Conservation (phyloP, 2,329 filamentous ascomycete species). For the Curvularia eragrostidis region DNA sequence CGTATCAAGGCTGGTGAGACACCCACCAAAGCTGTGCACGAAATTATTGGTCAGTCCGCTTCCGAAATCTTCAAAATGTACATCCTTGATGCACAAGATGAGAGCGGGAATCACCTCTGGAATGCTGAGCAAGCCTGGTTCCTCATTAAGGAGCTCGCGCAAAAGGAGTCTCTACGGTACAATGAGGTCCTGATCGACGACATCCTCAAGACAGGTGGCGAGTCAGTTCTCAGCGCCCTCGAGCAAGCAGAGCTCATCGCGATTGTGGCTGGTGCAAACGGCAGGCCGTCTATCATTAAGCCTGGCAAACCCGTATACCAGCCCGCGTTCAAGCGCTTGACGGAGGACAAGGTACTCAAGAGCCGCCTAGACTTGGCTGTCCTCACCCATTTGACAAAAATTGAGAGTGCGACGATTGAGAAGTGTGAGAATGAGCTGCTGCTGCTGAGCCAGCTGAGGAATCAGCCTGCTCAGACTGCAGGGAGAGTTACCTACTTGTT, state of each 20-base stretch:
- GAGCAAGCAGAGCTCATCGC: conserved; percentile 86
- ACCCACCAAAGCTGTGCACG: conserved; percentile 78
- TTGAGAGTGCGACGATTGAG: conserved; percentile 75
- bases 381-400: conserved; percentile 70
- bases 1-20: conserved; percentile 86
- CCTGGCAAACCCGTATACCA: conserved; percentile 87
- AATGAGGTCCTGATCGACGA: conserved; percentile 82
- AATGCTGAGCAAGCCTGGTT: conserved; percentile 88
- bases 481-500: conserved; percentile 75
- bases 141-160: conserved; percentile 78
- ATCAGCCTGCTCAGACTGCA: conserved; percentile 71
- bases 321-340: conserved; percentile 77
- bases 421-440: conserved; percentile 80
- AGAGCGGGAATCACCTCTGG: conserved; percentile 68
- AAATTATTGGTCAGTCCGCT: conserved; percentile 88
- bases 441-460: conserved; percentile 72
- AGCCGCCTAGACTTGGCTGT: conserved; percentile 73
- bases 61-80: conserved; percentile 95
- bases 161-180: conserved; percentile 75
- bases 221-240: conserved; percentile 78
- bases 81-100: conserved; percentile 67
- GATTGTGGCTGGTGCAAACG: conserved; percentile 71
- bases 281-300: conserved; percentile 77
- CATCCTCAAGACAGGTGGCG: conserved; percentile 74
- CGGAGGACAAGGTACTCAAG: conserved; percentile 73